Percentiles rank a stretch among this genome's conserved stretches.
Conservation (phyloP, 1,284 basidiomycete genomes). For the Naganishia albida region DNA sequence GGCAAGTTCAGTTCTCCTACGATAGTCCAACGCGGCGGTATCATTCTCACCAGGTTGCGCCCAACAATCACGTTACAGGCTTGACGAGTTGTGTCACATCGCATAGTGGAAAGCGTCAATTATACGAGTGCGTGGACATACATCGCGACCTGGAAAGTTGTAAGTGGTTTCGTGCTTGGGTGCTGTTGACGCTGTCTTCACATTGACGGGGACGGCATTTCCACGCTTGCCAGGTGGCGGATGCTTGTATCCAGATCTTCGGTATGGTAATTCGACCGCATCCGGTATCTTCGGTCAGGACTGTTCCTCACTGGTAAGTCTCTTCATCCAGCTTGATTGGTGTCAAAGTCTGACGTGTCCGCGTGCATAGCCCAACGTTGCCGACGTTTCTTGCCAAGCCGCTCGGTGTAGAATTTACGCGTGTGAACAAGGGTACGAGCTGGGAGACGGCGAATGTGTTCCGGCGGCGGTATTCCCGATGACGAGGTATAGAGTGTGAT, state of each 20-base stretch:
- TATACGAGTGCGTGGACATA: slow-evolving; percentile 12
- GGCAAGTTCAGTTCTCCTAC: background rate
- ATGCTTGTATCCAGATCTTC: slow-evolving; percentile 10
- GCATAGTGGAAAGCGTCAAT: background rate
- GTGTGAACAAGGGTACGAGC: slow-evolving; percentile 12
- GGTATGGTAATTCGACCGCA: slow-evolving; percentile 10
- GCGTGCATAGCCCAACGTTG: slow-evolving; percentile 8
- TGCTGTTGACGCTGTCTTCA: background rate
- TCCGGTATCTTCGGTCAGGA: background rate
- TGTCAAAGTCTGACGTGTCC: background rate
- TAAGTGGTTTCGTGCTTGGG: background rate
- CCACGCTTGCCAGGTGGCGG: slow-evolving; percentile 4
- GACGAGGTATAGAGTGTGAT: slow-evolving; percentile 2
- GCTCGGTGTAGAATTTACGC: slow-evolving; percentile 7
- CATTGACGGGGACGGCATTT: no score
- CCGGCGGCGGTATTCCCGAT: slow-evolving; percentile 1
- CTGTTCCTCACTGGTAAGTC: slow-evolving; percentile 6
- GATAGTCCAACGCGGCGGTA: no score
- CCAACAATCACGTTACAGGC: no score
- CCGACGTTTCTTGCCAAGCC: slow-evolving; percentile 4
- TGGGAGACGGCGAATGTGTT: background rate
- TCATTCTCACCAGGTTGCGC: no score
- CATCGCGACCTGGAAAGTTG: slow-evolving; percentile 15
- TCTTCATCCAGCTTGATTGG: background rate
- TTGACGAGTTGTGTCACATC: background rate